These are phyloP conservation scores for Cercospora sp. DNA, from an alignment of 2,329 filamentous ascomycete species.

Conservation along the genomic window DNA sequence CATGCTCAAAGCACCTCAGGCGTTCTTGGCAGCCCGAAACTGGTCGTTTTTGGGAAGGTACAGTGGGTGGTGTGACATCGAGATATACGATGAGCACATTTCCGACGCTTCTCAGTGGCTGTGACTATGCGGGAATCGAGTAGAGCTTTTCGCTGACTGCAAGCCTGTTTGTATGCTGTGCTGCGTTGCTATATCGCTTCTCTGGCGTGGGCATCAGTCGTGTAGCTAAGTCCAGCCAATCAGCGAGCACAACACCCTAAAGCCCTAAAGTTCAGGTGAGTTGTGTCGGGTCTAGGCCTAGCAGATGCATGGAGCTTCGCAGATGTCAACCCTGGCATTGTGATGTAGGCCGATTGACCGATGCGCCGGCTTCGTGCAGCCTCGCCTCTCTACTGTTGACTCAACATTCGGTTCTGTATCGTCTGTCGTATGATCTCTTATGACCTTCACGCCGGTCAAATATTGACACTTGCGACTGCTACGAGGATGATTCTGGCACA, in stretches of 20 bases:
- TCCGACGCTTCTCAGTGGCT: not conserved
- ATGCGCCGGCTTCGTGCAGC: not conserved
- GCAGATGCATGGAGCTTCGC: not conserved
- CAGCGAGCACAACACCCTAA: not conserved
- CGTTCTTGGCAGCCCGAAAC: slow-evolving; percentile 5
- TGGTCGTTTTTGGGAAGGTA: not conserved
- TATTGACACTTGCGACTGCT: not conserved
- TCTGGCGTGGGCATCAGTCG: not conserved
- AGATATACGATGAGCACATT: not conserved
- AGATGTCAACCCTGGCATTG: not conserved
- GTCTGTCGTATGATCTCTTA: not conserved
- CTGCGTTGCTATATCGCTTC: not conserved
- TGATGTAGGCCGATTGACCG: not conserved
- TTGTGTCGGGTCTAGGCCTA: not conserved
- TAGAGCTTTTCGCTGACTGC: not conserved
- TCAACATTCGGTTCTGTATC: not conserved
- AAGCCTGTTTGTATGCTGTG: not conserved
- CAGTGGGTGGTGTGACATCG: not conserved
- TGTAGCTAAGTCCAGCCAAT: not conserved
- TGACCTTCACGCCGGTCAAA: not conserved
- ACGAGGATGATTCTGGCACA: slow-evolving; percentile 30
- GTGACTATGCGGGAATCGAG: not conserved
- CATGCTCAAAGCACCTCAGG: slow-evolving; percentile 6
- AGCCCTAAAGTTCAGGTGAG: not conserved
- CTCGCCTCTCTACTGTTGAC: not conserved